Evolutionary conservation across 164 flowering plant species (phyloP).

Genomic region (Umbilicus rupestris): DNA sequence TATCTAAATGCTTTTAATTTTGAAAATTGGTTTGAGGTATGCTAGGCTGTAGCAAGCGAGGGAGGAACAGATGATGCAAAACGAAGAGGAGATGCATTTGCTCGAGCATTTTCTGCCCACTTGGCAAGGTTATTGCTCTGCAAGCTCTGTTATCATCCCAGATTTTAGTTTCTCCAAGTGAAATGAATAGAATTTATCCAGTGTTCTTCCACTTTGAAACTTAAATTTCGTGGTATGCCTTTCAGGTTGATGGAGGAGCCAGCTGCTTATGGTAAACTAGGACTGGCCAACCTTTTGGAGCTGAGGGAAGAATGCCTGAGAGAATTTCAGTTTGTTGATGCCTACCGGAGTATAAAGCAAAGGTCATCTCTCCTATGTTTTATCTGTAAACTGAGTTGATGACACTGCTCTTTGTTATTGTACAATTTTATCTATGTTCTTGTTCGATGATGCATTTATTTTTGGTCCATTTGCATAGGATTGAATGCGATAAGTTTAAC

Average conservation of each 20-base stretch:
- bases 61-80: conserved; percentile 99
- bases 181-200: not conserved
- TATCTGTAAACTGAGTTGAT: not conserved
- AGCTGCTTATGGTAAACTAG: conserved; percentile 96
- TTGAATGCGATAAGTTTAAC: not conserved
- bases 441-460: not conserved
- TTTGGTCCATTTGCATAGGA: not conserved
- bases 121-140: conserved; percentile 51
- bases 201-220: not conserved
- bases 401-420: not conserved
- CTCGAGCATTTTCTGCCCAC: conserved; percentile 97
- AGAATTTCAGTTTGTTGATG: conserved; percentile 90
- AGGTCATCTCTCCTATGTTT: conserved; percentile 34
- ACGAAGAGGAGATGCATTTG: conserved; percentile 97
- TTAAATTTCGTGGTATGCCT: conserved; percentile 9
- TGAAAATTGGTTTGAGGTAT: conserved; percentile 8
- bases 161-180: not conserved
- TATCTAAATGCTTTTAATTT: too few species aligned
- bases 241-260: conserved; percentile 98
- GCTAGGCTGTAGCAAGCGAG: conserved; percentile 98
- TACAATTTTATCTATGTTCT: not conserved
- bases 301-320: conserved; percentile 96
- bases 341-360: conserved; percentile 88
- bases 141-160: not conserved
- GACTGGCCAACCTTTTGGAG: conserved; percentile 94